A percentile compares a stretch with the other conserved stretches of the same genome.
Conservation (phyloP, 768 basidiomycete genomes). For the Rhodosporidiobolus odoratus region DNA sequence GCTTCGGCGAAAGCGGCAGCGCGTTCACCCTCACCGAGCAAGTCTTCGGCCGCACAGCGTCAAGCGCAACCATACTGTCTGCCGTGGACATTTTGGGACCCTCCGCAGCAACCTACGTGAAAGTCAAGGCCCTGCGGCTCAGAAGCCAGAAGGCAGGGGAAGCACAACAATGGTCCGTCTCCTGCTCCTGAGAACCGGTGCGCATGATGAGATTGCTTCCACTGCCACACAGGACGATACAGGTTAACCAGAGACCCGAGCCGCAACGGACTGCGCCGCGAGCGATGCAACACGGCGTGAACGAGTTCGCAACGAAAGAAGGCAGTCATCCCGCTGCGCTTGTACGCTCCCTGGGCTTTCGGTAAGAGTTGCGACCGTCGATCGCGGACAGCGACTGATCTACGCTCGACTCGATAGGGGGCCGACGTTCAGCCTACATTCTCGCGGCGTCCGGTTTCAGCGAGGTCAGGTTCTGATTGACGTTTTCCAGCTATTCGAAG, state of each 20-base stretch:
- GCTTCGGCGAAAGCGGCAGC: neutral
- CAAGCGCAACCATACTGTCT: neutral
- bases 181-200: neutral
- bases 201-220: neutral
- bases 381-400: no score
- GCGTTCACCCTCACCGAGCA: slow-evolving; percentile 10
- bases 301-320: slow-evolving; percentile 16
- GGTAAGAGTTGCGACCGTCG: slow-evolving; percentile 5
- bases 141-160: neutral
- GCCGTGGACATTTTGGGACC: neutral
- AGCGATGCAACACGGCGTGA: slow-evolving; percentile 20
- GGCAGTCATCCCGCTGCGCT: slow-evolving; percentile 4
- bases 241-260: slow-evolving; percentile 18
- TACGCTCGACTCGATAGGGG: neutral
- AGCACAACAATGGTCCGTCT: slow-evolving; percentile 22
- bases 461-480: slow-evolving; percentile 9
- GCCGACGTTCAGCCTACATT: neutral
- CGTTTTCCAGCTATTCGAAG: slow-evolving; percentile 16
- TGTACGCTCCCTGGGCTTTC: slow-evolving; percentile 9
- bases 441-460: slow-evolving; percentile 6
- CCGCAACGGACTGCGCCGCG: slow-evolving; percentile 4
- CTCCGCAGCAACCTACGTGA: neutral
- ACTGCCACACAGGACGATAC: neutral
- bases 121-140: slow-evolving; percentile 9
- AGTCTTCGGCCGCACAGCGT: neutral